Evolutionary conservation across 805 yeast species (phyloP).

Genomic region (Starmerella bombicola): DNA sequence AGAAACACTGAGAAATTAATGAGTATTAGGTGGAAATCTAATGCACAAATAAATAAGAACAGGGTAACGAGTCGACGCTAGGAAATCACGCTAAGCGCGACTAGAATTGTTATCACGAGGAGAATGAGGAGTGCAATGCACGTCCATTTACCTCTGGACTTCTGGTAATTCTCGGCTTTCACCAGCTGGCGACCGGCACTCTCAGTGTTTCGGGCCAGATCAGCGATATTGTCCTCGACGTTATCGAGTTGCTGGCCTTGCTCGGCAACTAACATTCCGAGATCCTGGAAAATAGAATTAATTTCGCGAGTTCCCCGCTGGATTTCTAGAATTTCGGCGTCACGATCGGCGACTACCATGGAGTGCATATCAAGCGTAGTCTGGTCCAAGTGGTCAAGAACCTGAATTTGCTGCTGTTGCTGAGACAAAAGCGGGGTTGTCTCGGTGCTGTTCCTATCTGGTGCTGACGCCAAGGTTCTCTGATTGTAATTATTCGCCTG

Average conservation of each 20-base stretch:
- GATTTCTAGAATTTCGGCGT: constrained; percentile 56
- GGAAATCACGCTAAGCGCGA: constrained; percentile 25
- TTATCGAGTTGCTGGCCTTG: constrained; percentile 80
- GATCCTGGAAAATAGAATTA: constrained; percentile 70
- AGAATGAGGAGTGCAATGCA: constrained; percentile 51
- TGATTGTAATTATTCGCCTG: too few species aligned
- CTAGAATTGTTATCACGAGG: constrained; percentile 45
- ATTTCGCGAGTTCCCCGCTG: constrained; percentile 73
- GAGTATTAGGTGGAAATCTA: too few species aligned
- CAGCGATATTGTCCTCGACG: constrained; percentile 64
- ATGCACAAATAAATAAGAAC: too few species aligned
- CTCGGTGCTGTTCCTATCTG: not conserved
- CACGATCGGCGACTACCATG: constrained; percentile 49
- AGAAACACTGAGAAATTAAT: too few species aligned
- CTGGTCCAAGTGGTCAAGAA: constrained; percentile 33
- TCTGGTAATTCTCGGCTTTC: constrained; percentile 67
- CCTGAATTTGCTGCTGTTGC: constrained; percentile 24
- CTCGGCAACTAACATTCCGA: constrained; percentile 64
- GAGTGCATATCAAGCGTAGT: constrained; percentile 25
- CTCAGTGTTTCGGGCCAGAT: constrained; percentile 50
- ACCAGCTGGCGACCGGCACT: constrained; percentile 57
- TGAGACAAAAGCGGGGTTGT: constrained; percentile 5
- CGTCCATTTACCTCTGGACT: constrained; percentile 57
- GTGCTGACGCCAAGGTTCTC: not conserved
- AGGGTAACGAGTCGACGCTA: too few species aligned